Percentiles rank a stretch among this genome's conserved stretches.
Conservation (phyloP, 176 grass and related monocot genomes). For the Alloteropsis semialata region DNA sequence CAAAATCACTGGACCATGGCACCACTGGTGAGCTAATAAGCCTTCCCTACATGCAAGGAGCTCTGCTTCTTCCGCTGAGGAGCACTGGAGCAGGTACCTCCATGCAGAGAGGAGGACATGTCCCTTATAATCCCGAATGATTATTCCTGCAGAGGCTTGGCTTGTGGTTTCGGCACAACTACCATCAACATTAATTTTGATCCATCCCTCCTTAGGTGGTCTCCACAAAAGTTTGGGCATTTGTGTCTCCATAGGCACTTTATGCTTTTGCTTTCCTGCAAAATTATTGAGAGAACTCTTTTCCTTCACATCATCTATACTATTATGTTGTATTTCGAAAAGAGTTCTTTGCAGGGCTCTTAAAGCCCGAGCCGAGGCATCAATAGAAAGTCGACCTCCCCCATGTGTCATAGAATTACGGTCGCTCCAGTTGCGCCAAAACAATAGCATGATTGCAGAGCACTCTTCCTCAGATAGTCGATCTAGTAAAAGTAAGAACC, state of each 20-base stretch:
- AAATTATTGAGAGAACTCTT: background rate
- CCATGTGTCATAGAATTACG: background rate
- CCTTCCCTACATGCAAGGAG: background rate
- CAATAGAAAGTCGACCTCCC: background rate
- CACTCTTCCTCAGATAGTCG: background rate
- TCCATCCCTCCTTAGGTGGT: background rate
- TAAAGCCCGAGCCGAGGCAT: background rate
- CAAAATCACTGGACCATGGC: background rate
- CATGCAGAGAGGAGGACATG: background rate
- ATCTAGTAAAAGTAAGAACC: background rate
- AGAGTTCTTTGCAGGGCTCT: background rate
- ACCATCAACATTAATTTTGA: background rate
- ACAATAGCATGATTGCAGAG: background rate
- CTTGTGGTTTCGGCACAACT: background rate
- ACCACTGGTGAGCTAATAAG: background rate
- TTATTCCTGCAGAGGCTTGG: background rate
- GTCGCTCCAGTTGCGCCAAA: background rate
- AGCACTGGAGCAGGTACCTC: background rate
- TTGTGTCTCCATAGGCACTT: background rate
- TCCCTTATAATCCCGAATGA: background rate
- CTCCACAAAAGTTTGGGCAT: background rate
- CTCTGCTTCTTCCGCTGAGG: background rate
- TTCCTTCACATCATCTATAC: background rate
- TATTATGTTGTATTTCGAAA: background rate
- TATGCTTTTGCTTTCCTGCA: background rate